Conservation (phyloP, 345 rosid genomes). For the Arabidopsis suecica region DNA sequence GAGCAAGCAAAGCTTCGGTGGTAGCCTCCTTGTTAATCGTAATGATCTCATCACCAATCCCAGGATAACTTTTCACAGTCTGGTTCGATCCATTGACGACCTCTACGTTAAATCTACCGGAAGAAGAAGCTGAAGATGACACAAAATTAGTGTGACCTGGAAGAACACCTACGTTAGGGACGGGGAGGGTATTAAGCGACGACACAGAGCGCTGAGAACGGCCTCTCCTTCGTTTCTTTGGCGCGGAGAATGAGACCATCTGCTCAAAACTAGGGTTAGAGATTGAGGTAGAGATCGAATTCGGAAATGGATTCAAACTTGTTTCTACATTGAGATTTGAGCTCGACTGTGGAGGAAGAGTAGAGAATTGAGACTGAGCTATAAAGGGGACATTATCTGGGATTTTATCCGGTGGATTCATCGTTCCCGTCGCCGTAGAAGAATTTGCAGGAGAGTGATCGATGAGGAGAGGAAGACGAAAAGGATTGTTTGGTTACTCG, state of each 20-base stretch:
- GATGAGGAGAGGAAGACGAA: conserved; percentile 26
- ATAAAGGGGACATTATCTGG: conserved; percentile 48
- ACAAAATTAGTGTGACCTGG: conserved; percentile 32
- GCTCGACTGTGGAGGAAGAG: conserved; percentile 49
- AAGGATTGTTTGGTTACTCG: conserved; percentile 33
- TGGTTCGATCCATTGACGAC: conserved; percentile 23
- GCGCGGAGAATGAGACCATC: conserved; percentile 67
- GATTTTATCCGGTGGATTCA: conserved; percentile 55
- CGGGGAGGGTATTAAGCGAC: conserved; percentile 49
- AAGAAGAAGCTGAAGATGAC: conserved; percentile 39
- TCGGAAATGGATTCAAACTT: conserved; percentile 36
- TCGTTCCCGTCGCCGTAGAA: conserved; percentile 35
- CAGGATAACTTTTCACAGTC: conserved; percentile 36
- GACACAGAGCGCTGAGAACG: conserved; percentile 71
- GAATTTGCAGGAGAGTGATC: conserved; percentile 10
- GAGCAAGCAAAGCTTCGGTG: conserved; percentile 81
- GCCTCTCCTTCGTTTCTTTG: conserved; percentile 88
- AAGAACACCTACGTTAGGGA: conserved; percentile 31
- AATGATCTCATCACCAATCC: conserved; percentile 81
- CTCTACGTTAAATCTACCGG: conserved; percentile 29
- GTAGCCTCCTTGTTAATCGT: conserved; percentile 93
- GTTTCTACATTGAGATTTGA: conserved; percentile 47
- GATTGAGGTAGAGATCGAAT: conserved; percentile 34
- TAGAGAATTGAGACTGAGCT: conserved; percentile 51
- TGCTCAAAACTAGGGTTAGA: conserved; percentile 47